Evolutionary conservation across 2,329 filamentous ascomycete genomes (phyloP).

Genomic region (Nothopassalora personata): DNA sequence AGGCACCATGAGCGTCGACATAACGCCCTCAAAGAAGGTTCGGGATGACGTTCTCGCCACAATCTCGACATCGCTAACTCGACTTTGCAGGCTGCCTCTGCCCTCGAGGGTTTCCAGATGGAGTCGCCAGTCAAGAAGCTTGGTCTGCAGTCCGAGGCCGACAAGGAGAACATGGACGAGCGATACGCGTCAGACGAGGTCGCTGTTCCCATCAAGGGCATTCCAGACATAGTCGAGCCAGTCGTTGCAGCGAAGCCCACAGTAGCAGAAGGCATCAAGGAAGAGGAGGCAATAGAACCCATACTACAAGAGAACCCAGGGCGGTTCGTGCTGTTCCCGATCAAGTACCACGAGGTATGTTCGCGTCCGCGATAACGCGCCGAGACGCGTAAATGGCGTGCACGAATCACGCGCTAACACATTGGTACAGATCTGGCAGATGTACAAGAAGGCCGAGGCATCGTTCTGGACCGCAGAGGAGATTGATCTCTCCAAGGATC

Average conservation of each 20-base stretch:
- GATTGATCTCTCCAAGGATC: slow-evolving; percentile 97
- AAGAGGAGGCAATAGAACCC: slow-evolving; percentile 76
- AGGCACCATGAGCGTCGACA: slow-evolving; percentile 54
- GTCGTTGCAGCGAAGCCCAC: slow-evolving; percentile 32
- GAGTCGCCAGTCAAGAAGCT: slow-evolving; percentile 90
- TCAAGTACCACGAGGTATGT: slow-evolving; percentile 98
- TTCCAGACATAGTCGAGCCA: slow-evolving; percentile 40
- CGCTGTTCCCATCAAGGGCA: slow-evolving; percentile 52
- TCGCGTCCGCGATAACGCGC: slow-evolving; percentile 56
- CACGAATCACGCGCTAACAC: slow-evolving; percentile 20
- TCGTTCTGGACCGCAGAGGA: slow-evolving; percentile 99
- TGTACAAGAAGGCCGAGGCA: slow-evolving; percentile 99
- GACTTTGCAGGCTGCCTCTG: slow-evolving; percentile 67
- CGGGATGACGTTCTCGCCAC: slow-evolving; percentile 37
- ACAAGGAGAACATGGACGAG: slow-evolving; percentile 74
- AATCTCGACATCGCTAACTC: slow-evolving; percentile 37
- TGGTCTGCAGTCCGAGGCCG: slow-evolving; percentile 59
- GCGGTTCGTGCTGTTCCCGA: slow-evolving; percentile 95
- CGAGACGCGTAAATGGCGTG: slow-evolving; percentile 36
- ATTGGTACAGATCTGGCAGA: slow-evolving; percentile 86
- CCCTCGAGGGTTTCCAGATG: slow-evolving; percentile 85
- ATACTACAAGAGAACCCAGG: slow-evolving; percentile 92
- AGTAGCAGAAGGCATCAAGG: slow-evolving; percentile 50
- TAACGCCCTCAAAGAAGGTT: slow-evolving; percentile 71
- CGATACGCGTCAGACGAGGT: slow-evolving; percentile 46